Conservation (phyloP, 306 rosid species). For the Acacia crassicarpa region DNA sequence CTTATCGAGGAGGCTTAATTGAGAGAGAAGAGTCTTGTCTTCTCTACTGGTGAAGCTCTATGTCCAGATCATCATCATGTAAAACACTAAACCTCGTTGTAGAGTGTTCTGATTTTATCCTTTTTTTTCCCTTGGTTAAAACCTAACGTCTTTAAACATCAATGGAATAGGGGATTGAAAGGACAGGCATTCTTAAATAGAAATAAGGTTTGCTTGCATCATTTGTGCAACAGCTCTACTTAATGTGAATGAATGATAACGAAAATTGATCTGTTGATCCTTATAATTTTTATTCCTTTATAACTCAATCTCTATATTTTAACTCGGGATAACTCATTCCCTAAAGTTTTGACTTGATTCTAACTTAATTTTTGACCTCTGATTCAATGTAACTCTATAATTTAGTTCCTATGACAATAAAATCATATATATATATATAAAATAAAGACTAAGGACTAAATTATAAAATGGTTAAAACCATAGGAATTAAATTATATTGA, state of each 20-base stretch:
- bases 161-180: neutral
- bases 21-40: neutral
- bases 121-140: neutral
- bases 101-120: neutral
- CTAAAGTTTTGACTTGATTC: too few relatives aligned
- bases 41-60: neutral
- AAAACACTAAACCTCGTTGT: conserved; percentile 27
- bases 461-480: too few relatives aligned
- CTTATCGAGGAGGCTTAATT: neutral
- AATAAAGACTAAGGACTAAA: too few relatives aligned
- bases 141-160: neutral
- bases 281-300: too few relatives aligned
- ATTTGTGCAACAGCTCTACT: neutral
- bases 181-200: neutral
- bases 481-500: too few relatives aligned
- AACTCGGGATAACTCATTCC: too few relatives aligned
- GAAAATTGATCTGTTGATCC: too few relatives aligned
- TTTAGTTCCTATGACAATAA: too few relatives aligned
- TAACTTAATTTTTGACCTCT: too few relatives aligned
- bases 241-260: neutral
- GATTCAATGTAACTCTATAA: too few relatives aligned
- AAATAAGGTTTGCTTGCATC: conserved; percentile 6
- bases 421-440: too few relatives aligned
- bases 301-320: too few relatives aligned
- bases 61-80: neutral